Evolutionary conservation across 257 asterid genomes (phyloP).

Genomic region (Solanum lycopersicoides): DNA sequence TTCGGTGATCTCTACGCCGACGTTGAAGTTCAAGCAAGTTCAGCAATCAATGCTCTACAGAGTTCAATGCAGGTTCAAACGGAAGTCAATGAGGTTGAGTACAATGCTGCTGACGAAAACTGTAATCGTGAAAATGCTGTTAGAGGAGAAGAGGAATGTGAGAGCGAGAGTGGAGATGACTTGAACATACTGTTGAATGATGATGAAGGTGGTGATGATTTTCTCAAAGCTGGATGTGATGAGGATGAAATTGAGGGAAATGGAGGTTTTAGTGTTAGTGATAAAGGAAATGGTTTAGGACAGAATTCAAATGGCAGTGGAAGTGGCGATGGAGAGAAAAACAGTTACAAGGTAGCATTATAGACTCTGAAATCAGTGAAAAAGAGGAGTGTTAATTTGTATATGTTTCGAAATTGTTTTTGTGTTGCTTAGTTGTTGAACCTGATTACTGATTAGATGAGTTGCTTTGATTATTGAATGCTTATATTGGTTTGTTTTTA

Average conservation of each 20-base stretch:
- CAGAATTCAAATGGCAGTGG: background rate
- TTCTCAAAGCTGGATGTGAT: background rate
- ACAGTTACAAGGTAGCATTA: slow-evolving; percentile 5
- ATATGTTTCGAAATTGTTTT: background rate
- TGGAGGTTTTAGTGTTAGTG: background rate
- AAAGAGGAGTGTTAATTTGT: background rate
- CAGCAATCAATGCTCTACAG: slow-evolving; percentile 30
- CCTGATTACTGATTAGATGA: background rate
- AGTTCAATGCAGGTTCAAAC: slow-evolving; percentile 7
- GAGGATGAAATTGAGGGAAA: background rate
- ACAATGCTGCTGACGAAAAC: background rate
- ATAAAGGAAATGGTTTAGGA: background rate
- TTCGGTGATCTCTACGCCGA: slow-evolving; percentile 57
- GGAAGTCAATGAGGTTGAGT: background rate
- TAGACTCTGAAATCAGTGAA: background rate
- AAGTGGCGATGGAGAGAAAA: background rate
- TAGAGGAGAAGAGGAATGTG: slow-evolving; percentile 2
- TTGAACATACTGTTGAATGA: slow-evolving; percentile 26
- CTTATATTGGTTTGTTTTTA: background rate
- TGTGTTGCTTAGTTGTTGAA: background rate
- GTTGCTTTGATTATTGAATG: background rate
- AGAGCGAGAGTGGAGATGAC: slow-evolving; percentile 19
- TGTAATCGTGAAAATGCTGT: background rate
- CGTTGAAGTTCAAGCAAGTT: slow-evolving; percentile 45
- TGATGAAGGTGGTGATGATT: background rate